These are phyloP conservation scores for Triticum timopheevii DNA, from an alignment of 176 grass and related monocot species.

Conservation along the genomic window DNA sequence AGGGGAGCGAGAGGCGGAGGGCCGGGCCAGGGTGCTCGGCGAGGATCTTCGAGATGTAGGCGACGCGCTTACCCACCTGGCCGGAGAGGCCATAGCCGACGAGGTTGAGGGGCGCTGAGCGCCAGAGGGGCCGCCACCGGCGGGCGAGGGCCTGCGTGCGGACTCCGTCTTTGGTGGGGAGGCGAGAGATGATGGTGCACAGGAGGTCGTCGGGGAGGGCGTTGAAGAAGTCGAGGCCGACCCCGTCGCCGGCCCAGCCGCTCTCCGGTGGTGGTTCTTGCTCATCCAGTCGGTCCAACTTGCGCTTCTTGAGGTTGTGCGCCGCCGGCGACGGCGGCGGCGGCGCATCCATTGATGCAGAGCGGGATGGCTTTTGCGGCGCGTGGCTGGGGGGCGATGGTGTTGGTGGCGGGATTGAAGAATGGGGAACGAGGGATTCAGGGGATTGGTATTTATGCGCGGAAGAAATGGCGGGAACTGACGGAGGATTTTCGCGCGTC, in stretches of 20 bases:
- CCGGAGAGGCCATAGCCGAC: neutral
- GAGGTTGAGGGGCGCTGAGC: conserved; percentile 1
- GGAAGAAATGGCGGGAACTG: neutral
- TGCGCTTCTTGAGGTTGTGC: neutral
- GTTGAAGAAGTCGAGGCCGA: neutral
- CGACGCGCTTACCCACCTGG: neutral
- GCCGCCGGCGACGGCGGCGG: neutral
- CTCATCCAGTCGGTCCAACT: neutral
- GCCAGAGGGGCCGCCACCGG: neutral
- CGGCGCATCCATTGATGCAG: neutral
- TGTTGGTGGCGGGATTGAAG: neutral
- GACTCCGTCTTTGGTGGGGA: neutral
- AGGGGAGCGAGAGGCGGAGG: neutral
- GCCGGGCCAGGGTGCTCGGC: neutral
- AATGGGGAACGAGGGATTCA: neutral
- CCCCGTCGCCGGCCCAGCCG: neutral
- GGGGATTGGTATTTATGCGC: neutral
- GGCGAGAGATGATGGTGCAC: conserved; percentile 4
- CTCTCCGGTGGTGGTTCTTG: neutral
- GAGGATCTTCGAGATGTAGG: neutral
- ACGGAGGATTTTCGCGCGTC: too few species aligned
- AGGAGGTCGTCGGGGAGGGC: neutral
- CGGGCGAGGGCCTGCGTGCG: neutral
- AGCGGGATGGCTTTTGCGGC: neutral
- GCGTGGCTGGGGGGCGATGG: neutral